phyloP scores from a whole-genome alignment of 305 asterid species.

The Plantago coronopus region DNA sequence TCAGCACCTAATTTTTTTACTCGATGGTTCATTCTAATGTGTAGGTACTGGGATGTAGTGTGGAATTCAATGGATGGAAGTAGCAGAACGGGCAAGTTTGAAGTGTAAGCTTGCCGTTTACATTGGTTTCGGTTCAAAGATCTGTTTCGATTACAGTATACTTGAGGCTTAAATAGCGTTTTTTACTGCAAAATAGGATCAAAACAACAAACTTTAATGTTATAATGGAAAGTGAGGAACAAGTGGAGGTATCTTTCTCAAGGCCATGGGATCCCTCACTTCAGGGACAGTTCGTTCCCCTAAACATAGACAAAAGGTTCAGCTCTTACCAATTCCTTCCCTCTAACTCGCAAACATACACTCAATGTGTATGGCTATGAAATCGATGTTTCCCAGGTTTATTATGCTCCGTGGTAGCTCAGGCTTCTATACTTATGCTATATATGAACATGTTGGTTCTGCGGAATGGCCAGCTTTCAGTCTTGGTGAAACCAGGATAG shows the following conservation, averaged over 20 bases:
- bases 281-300: slow-evolving; percentile 64
- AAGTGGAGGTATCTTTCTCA: slow-evolving; percentile 81
- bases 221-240: slow-evolving; percentile 74
- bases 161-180: slow-evolving; percentile 3
- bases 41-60: slow-evolving; percentile 93
- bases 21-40: slow-evolving; percentile 13
- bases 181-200: slow-evolving; percentile 46
- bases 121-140: not conserved
- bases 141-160: not conserved
- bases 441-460: slow-evolving; percentile 84
- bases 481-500: slow-evolving; percentile 90
- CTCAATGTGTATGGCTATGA: slow-evolving; percentile 2
- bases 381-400: slow-evolving; percentile 49
- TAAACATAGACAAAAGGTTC: slow-evolving; percentile 86
- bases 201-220: slow-evolving; percentile 62
- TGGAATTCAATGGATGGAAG: slow-evolving; percentile 79
- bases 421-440: slow-evolving; percentile 85
- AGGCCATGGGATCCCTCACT: slow-evolving; percentile 88
- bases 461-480: slow-evolving; percentile 92
- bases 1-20: not conserved
- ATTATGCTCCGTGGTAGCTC: slow-evolving; percentile 77
- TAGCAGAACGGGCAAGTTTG: slow-evolving; percentile 63
- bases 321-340: not conserved
- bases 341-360: not conserved
- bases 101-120: slow-evolving; percentile 58